Evolutionary conservation across 2,329 filamentous ascomycete genomes (phyloP).

Genomic region (Pseudocercospora pini-densiflorae): DNA sequence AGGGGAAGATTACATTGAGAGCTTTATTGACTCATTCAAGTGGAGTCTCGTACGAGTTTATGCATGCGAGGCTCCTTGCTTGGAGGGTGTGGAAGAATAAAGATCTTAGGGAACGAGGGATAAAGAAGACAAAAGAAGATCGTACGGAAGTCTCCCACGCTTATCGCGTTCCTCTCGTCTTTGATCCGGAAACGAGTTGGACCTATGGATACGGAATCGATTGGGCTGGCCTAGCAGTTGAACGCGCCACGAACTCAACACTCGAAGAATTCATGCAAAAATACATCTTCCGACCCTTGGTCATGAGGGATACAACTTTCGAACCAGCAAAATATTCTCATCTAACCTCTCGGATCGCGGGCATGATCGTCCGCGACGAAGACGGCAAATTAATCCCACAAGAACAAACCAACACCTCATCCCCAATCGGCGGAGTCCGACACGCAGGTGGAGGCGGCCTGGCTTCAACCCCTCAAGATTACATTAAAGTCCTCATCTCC

Average conservation of each 20-base stretch:
- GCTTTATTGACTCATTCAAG: conserved; percentile 55
- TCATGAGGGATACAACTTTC: conserved; percentile 42
- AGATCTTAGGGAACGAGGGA: neutral
- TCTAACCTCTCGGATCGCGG: conserved; percentile 25
- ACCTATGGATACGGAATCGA: conserved; percentile 55
- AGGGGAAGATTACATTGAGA: conserved; percentile 53
- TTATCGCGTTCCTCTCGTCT: conserved; percentile 52
- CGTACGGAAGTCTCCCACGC: conserved; percentile 15
- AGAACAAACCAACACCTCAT: conserved; percentile 14
- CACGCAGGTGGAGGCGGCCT: conserved; percentile 36
- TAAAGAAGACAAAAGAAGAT: conserved; percentile 2
- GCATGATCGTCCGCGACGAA: conserved; percentile 27
- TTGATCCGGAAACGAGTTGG: conserved; percentile 58
- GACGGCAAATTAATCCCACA: conserved; percentile 26
- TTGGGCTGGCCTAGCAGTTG: conserved; percentile 59
- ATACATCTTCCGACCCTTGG: conserved; percentile 52
- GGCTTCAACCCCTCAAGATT: conserved; percentile 44
- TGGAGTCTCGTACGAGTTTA: conserved; percentile 53
- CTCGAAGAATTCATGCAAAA: conserved; percentile 52
- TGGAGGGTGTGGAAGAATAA: conserved; percentile 4
- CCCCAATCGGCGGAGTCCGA: conserved; percentile 31
- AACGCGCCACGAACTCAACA: conserved; percentile 48
- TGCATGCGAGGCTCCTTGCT: conserved; percentile 21
- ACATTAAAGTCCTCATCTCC: conserved; percentile 51
- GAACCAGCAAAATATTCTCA: conserved; percentile 27